Evolutionary conservation across 176 grass and related monocot species (phyloP), one percentile per base, ranked within the genome.

Genomic region (Echinochloa phyllopogon): DNA sequence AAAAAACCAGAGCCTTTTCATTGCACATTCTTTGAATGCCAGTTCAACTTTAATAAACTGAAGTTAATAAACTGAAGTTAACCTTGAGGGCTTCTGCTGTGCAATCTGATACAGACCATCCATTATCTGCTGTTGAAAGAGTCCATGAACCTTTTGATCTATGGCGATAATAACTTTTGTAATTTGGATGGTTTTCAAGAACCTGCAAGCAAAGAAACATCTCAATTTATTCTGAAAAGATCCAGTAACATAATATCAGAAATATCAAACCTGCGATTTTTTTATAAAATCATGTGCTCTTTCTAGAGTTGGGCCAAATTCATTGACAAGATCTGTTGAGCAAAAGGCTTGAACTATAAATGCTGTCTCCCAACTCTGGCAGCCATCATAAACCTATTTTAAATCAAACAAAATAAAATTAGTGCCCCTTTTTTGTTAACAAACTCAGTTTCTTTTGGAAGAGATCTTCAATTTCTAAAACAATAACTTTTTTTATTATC

Each of bases 111-210:
- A 21, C 17, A 3, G 7, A 6, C 72, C 72, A 75, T 12, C 49
- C 48, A 11, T 75, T 75, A 17, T 75, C 72, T 55, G 0, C 49
- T 1, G 72, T 38, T 75, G 72, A 75, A 55, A 38, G 49, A 6
- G 48, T 75, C 72, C 72, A 75, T 38, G 72, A 75, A 75, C 72
- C 72, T 52, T 75, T 75, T 53, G 72, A 75, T 38, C 9, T 36
- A 12, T 75, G 49, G 12, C 72, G 72, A 13, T 75, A 75, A 38
- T 55, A 75, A 3, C 25, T 38, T 75, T 55, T 0, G 1, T 75
- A 53, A 38, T 38, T 38, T 38, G 33, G 29, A 12, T 21, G 72
- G 7, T 75, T 75, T 38, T 55, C 8, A 12, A 38, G 48, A 75
- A 75, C 47, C 72, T 75, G 4, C 6, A 18, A 33, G 23, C 6